These are phyloP conservation scores for Phytopythium boreale DNA, from an alignment of 352 stramenopile genomes.

Conservation along the genomic window DNA sequence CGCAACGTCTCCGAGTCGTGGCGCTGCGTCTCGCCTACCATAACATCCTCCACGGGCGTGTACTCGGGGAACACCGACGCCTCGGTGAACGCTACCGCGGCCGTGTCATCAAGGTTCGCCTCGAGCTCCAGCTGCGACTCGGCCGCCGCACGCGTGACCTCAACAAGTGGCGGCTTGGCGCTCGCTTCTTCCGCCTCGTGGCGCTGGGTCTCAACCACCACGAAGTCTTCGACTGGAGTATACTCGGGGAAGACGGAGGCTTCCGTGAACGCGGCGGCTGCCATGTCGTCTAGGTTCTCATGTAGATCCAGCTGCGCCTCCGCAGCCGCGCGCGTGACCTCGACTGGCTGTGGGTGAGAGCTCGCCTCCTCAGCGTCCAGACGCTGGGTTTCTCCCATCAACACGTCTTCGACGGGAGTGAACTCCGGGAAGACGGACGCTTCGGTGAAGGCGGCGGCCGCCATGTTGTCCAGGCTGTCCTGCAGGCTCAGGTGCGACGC, in stretches of 20 bases:
- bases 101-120: neutral
- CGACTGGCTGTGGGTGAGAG: neutral
- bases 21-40: slow-evolving; percentile 30
- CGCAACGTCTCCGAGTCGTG: slow-evolving; percentile 9
- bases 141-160: slow-evolving; percentile 2
- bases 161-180: neutral
- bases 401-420: slow-evolving; percentile 47
- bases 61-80: slow-evolving; percentile 63
- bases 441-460: slow-evolving; percentile 52
- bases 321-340: slow-evolving; percentile 13
- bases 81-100: slow-evolving; percentile 47
- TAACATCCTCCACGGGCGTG: slow-evolving; percentile 46
- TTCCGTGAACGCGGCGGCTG: slow-evolving; percentile 53
- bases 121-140: neutral
- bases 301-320: slow-evolving; percentile 27
- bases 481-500: slow-evolving; percentile 12
- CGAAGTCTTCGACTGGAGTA: slow-evolving; percentile 47
- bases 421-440: slow-evolving; percentile 65
- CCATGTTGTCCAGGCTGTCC: slow-evolving; percentile 44
- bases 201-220: slow-evolving; percentile 35
- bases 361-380: neutral
- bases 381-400: slow-evolving; percentile 28
- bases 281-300: slow-evolving; percentile 45
- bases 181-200: slow-evolving; percentile 7
- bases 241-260: slow-evolving; percentile 65